phyloP scores from a whole-genome alignment of 805 yeast species.

The Yarrowia sp. region DNA sequence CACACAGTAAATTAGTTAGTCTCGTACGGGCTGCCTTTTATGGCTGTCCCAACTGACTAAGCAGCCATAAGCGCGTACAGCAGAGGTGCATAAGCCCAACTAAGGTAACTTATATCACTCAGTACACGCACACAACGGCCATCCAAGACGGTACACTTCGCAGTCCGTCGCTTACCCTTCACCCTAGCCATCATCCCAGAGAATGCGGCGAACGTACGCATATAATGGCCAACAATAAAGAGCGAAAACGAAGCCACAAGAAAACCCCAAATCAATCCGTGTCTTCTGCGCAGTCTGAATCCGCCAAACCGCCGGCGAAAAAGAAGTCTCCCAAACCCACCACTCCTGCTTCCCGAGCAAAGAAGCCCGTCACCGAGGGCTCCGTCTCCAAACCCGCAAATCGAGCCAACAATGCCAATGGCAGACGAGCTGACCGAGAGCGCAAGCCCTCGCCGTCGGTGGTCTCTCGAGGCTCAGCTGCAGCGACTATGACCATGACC shows the following conservation, averaged over 20 bases:
- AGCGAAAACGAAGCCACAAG: conserved; percentile 26
- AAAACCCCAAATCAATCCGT: conserved; percentile 20
- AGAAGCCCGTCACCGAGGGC: conserved; percentile 21
- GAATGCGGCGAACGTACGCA: conserved; percentile 26
- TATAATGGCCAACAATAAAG: conserved; percentile 26
- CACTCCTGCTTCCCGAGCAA: conserved; percentile 9
- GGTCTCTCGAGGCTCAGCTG: neutral
- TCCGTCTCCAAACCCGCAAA: conserved; percentile 11
- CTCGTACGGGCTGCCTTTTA: neutral
- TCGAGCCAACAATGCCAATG: conserved; percentile 5
- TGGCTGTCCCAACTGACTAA: neutral
- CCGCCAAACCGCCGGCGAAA: conserved; percentile 4
- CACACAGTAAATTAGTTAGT: too few relatives aligned
- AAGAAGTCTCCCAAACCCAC: conserved; percentile 15
- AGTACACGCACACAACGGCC: neutral
- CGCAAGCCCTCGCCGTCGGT: conserved; percentile 11
- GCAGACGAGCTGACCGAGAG: neutral
- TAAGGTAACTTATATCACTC: conserved; percentile 12
- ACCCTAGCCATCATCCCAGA: conserved; percentile 13
- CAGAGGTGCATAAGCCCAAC: neutral
- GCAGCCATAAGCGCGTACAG: neutral
- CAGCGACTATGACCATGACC: conserved; percentile 13
- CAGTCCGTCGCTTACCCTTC: neutral
- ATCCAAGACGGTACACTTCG: neutral
- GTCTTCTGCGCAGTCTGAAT: conserved; percentile 18